Conservation (phyloP, 2,329 filamentous ascomycete genomes). For the Pseudonectria buxi region DNA sequence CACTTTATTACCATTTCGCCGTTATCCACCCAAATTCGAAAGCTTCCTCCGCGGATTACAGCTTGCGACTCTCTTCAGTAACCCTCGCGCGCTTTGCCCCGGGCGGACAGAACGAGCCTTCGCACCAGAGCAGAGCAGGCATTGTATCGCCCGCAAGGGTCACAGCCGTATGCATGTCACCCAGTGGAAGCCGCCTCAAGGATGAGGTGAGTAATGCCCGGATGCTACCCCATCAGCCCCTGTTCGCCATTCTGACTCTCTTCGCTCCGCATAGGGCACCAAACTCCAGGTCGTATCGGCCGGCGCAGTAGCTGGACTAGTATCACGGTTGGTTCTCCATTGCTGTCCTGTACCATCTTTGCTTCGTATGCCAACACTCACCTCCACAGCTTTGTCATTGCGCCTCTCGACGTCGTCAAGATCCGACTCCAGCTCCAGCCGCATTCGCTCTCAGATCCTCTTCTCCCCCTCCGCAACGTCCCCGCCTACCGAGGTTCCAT, state of each 20-base stretch:
- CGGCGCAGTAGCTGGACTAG: constrained; percentile 66
- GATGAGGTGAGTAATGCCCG: constrained; percentile 43
- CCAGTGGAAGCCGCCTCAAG: constrained; percentile 41
- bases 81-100: constrained; percentile 35
- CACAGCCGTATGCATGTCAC: constrained; percentile 29
- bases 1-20: too few relatives aligned
- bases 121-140: too few relatives aligned
- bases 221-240: not conserved
- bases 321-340: constrained; percentile 67
- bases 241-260: constrained; percentile 1
- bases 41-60: constrained; percentile 8
- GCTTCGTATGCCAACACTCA: constrained; percentile 12
- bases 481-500: constrained; percentile 67
- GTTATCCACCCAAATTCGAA: too few relatives aligned
- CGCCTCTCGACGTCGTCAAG: constrained; percentile 95
- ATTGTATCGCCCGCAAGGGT: constrained; percentile 12
- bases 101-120: too few relatives aligned
- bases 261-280: constrained; percentile 38
- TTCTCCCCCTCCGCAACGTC: constrained; percentile 47
- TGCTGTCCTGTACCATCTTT: too few relatives aligned
- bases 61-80: constrained; percentile 10
- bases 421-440: constrained; percentile 93
- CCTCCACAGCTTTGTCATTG: constrained; percentile 70
- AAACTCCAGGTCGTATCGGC: constrained; percentile 49
- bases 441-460: constrained; percentile 72